Evolutionary conservation across 768 basidiomycete genomes (phyloP), one percentile per base, ranked within the genome.

Genomic region (Leccinum aurantiacum): DNA sequence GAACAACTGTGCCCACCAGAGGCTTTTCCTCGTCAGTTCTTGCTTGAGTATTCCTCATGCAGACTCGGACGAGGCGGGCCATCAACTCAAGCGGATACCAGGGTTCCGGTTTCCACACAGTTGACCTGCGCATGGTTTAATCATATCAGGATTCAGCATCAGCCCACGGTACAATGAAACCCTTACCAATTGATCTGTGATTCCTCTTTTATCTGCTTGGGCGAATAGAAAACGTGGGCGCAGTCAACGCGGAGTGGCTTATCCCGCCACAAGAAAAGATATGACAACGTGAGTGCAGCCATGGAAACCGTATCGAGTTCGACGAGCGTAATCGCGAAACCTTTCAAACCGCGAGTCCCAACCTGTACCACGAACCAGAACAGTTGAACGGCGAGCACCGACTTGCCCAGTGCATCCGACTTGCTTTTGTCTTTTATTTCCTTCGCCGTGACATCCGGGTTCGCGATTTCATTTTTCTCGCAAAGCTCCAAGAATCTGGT

Each of bases 361-460:
- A 37, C 53, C 53, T 53, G 53, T 15, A 53, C 3, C 8, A 6
- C 22, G 15, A 53, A 53, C 53, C 53, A 53, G 14, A 38, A 25
- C 35, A 53, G 13, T 38, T 53, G 53, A 38, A 53, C 14, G n/a
- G 33, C 33, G 1, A 53, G 13, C 4, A 53, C 24, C 7, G 22
- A 1, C 29, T 53, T 53, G 2, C 53, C 53, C 22, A 38, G 35
- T 15, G 15, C 22, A 38, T 53, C 53, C 10, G 53, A 53, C 19
- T 38, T 53, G 35, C 53, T 53, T 24, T 17, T 53, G n/a, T 38
- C 53, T 27, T 38, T 53, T 24, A 53, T 53, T 24, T 53, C 53
- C 15, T 53, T 53, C 35, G 14, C 53, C 22, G 53, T 24, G 6
- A 53, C 10, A 3, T 24, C 19, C 35, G 53, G 53, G 24, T 53